Conservation (phyloP, 176 grass and related monocot genomes). For the sorghum (Sorghum bicolor) region DNA sequence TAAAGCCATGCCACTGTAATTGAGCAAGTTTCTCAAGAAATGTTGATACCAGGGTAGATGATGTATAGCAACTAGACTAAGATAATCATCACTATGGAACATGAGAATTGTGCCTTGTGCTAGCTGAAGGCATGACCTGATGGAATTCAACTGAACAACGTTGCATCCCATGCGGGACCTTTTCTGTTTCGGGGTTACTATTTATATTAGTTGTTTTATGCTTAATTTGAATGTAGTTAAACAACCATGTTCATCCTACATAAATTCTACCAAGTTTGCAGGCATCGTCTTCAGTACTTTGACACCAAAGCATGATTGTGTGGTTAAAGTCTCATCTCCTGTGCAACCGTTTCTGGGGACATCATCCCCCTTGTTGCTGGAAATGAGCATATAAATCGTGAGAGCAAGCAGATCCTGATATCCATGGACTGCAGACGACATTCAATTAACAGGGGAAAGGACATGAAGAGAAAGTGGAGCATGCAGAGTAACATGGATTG, state of each 20-base stretch:
- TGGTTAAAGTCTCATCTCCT: not conserved
- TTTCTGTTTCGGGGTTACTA: not conserved
- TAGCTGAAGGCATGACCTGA: not conserved
- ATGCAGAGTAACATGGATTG: too few species aligned
- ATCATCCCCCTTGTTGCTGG: too few species aligned
- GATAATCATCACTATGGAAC: not conserved
- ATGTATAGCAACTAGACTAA: not conserved
- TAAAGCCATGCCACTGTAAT: not conserved
- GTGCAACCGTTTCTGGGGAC: too few species aligned
- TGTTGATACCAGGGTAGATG: not conserved
- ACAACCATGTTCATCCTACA: not conserved
- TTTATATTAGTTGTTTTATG: not conserved
- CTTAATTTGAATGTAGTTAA: not conserved
- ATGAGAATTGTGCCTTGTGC: not conserved
- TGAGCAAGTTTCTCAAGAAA: not conserved
- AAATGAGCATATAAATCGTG: too few species aligned
- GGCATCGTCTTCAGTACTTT: conserved; percentile 4
- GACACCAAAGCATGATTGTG: not conserved
- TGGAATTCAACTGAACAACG: not conserved
- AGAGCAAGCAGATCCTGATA: too few species aligned
- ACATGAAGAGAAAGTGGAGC: too few species aligned
- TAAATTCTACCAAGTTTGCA: not conserved
- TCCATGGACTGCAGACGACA: too few species aligned
- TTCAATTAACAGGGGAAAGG: too few species aligned
- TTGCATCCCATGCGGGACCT: not conserved